These are phyloP conservation scores for Bretschneidera sinensis DNA, from an alignment of 345 rosid species.

Conservation along the genomic window DNA sequence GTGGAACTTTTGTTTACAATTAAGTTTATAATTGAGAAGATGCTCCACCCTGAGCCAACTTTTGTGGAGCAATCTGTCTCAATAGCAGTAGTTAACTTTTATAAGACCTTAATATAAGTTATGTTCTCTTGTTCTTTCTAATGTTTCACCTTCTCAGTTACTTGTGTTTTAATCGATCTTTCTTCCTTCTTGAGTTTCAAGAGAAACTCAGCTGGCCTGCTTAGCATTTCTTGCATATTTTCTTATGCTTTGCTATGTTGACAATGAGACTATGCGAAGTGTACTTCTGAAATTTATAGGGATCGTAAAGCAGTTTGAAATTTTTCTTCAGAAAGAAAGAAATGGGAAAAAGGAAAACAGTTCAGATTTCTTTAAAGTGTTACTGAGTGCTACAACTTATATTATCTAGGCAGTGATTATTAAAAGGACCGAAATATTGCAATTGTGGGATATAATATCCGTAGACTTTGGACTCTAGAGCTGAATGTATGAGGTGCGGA, in stretches of 20 bases:
- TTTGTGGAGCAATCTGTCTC: background rate
- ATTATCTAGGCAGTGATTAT: background rate
- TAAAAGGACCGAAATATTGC: background rate
- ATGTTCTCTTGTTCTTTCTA: background rate
- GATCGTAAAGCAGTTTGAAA: background rate
- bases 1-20: slow-evolving; percentile 3
- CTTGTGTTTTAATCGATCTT: background rate
- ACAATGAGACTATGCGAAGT: background rate
- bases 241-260: background rate
- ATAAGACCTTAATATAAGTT: background rate
- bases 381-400: background rate
- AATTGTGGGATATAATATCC: background rate
- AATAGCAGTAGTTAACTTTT: background rate
- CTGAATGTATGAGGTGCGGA: background rate
- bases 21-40: background rate
- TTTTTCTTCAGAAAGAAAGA: background rate
- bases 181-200: no score
- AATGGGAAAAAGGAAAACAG: background rate
- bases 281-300: background rate
- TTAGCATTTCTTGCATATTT: background rate
- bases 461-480: background rate
- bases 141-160: background rate
- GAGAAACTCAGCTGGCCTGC: background rate
- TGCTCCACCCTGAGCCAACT: background rate
- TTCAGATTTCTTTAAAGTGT: background rate